Percentiles rank a stretch among this genome's conserved stretches.
Evolutionary conservation across 139 green algal genomes (phyloP).

Genomic region (Edaphochlamys debaryana): DNA sequence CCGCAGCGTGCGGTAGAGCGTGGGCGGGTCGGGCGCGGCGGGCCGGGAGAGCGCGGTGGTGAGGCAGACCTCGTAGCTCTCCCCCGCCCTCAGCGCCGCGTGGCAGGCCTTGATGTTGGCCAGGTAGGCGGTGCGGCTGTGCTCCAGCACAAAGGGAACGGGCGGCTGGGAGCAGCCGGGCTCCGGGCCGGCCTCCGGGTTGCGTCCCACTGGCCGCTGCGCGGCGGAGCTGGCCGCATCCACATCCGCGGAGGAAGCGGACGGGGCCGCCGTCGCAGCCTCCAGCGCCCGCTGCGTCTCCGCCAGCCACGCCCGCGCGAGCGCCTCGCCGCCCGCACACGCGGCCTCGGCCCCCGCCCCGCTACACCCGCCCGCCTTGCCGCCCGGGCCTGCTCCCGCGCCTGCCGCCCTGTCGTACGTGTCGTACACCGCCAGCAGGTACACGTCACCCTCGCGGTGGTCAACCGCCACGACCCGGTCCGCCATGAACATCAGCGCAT

Average conservation of each 20-base stretch:
- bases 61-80: conserved; percentile 98
- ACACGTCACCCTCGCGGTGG: conserved; percentile 78
- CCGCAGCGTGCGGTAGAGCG: conserved; percentile 86
- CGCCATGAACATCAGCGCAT: conserved; percentile 89
- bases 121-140: conserved; percentile 74
- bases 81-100: conserved; percentile 80
- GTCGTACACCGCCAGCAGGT: conserved; percentile 74
- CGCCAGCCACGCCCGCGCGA: conserved; percentile 30
- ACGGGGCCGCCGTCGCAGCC: not conserved
- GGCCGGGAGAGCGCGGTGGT: conserved; percentile 76
- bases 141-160: conserved; percentile 63
- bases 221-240: not conserved
- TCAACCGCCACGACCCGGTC: conserved; percentile 92
- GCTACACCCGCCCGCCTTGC: not conserved
- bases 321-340: conserved; percentile 27
- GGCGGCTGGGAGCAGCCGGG: too few species aligned
- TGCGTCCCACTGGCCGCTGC: not conserved
- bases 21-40: conserved; percentile 39
- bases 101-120: conserved; percentile 78
- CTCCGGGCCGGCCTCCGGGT: not conserved
- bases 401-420: conserved; percentile 28
- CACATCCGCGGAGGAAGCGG: not conserved
- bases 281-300: not conserved
- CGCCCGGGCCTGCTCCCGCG: not conserved
- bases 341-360: not conserved